phyloP scores from a whole-genome alignment of 2,329 filamentous ascomycete genomes.

The Xylariales sp. region DNA sequence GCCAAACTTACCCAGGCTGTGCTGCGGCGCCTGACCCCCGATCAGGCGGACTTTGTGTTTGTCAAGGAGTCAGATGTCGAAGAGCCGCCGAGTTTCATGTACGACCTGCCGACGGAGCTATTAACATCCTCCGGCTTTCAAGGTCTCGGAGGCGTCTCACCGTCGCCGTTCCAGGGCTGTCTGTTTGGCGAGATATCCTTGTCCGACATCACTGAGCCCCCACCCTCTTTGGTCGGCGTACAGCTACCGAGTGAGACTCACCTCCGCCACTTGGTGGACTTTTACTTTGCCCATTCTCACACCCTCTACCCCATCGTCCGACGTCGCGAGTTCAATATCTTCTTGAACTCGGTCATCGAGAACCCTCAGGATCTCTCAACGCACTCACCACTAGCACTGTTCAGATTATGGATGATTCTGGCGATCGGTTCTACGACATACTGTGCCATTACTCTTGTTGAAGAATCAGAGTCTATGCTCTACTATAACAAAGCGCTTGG shows the following conservation, averaged over 20 bases:
- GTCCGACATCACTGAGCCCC: background rate
- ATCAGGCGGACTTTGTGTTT: slow-evolving; percentile 38
- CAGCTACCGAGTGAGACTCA: slow-evolving; percentile 19
- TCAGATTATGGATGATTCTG: slow-evolving; percentile 43
- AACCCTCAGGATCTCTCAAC: slow-evolving; percentile 20
- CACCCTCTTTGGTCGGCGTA: background rate
- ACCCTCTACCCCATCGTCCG: slow-evolving; percentile 36
- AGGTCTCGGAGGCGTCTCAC: background rate
- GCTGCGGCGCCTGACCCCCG: slow-evolving; percentile 34
- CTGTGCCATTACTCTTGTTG: slow-evolving; percentile 35
- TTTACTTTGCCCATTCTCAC: slow-evolving; percentile 43
- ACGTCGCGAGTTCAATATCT: background rate
- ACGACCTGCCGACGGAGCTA: background rate
- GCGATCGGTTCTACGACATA: slow-evolving; percentile 41
- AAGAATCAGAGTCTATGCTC: slow-evolving; percentile 35
- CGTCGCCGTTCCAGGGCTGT: too few species aligned
- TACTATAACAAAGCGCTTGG: slow-evolving; percentile 39
- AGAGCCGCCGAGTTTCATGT: too few species aligned
- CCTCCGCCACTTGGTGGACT: slow-evolving; percentile 28
- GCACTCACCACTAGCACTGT: slow-evolving; percentile 29
- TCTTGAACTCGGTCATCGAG: slow-evolving; percentile 29
- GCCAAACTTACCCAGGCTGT: slow-evolving; percentile 37
- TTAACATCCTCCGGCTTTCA: background rate
- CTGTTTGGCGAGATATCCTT: too few species aligned
- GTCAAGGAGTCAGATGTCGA: slow-evolving; percentile 12